Conservation (phyloP, 176 grass and related monocot species). For the Echinochloa phyllopogon region DNA sequence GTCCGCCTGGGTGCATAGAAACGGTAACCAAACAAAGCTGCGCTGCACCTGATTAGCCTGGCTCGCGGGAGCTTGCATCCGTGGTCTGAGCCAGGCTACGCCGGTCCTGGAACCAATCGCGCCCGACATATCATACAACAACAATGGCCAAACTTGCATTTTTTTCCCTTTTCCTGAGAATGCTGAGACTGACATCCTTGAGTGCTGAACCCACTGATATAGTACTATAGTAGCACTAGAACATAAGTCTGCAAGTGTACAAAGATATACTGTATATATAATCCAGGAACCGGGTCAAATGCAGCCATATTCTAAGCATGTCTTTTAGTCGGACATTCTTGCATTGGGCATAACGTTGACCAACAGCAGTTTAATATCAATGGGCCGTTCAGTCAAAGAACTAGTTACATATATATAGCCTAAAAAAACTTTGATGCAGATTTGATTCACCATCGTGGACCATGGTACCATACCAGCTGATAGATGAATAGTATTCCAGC, state of each 20-base stretch:
- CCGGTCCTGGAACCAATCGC: too few relatives aligned
- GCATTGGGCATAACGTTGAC: slow-evolving; percentile 21
- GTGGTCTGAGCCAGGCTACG: too few relatives aligned
- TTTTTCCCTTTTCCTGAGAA: background rate
- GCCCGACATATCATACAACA: slow-evolving; percentile 15
- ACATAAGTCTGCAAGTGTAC: slow-evolving; percentile 7
- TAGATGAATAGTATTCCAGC: background rate
- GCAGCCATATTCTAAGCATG: background rate
- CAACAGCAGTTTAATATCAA: background rate
- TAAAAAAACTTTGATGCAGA: too few relatives aligned
- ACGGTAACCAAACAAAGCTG: too few relatives aligned
- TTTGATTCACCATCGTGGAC: too few relatives aligned
- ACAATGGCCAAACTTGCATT: background rate
- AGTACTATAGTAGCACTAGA: background rate
- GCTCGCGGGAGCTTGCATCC: too few relatives aligned
- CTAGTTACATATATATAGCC: too few relatives aligned
- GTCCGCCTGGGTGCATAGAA: too few relatives aligned
- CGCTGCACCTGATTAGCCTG: too few relatives aligned
- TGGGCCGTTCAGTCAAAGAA: too few relatives aligned
- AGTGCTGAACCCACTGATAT: slow-evolving; percentile 38
- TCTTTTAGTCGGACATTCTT: slow-evolving; percentile 24
- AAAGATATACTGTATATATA: background rate
- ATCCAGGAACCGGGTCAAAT: slow-evolving; percentile 34
- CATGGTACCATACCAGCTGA: too few relatives aligned
- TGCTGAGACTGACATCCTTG: slow-evolving; percentile 5